Evolutionary conservation across 176 grass and related monocot species (phyloP), one percentile per base, ranked within the genome.

Genomic region (Juncus inflexus): DNA sequence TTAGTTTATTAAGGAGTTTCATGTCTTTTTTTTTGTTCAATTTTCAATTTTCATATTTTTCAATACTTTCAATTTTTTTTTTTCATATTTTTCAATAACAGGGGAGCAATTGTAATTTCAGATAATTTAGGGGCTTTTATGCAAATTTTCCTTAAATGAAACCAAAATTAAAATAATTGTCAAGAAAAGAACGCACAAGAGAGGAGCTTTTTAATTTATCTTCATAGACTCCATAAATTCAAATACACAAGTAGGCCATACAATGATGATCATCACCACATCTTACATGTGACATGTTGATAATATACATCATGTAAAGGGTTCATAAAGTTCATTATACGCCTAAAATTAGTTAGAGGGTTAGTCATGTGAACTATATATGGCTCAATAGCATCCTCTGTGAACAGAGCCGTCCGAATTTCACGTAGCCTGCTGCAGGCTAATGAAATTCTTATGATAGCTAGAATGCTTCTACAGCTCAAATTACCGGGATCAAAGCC

Each of bases 361-460:
- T 70, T 70, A 59, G 54, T 6, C 55, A 55, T 47, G 43, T 47
- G 43, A 47, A 47, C 43, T 47, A 47, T 47, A 47, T 47, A 71
- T 71, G 67, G 54, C 67, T 71, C 43, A 9, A 9, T 6, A 71
- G 53, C 51, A 71, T 71, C 67, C 52, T 71, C 67, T 71, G 67
- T 15, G 57, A 71, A 39, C 67, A 57, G 14, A 58, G 54, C 67
- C 42, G 67, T 59, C 54, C 36, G 11, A 55, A 55, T 55, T 69
- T 69, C 50, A 39, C 55, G 36, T 19, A 5, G 51, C 55, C 35
- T 4, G 3, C 52, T 54, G 35, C 3, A 41, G n/a, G 37, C 5
- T 40, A 14, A 40, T 42, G 37, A 63, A 13, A 0, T 14, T 40
- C 37, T n/a, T 40, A 63, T 63, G n/a, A 37, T 41, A 40, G 42